Percentiles rank a stretch among this genome's conserved stretches.
phyloP scores from a whole-genome alignment of 441 rosid genomes.

The California macrophylla region DNA sequence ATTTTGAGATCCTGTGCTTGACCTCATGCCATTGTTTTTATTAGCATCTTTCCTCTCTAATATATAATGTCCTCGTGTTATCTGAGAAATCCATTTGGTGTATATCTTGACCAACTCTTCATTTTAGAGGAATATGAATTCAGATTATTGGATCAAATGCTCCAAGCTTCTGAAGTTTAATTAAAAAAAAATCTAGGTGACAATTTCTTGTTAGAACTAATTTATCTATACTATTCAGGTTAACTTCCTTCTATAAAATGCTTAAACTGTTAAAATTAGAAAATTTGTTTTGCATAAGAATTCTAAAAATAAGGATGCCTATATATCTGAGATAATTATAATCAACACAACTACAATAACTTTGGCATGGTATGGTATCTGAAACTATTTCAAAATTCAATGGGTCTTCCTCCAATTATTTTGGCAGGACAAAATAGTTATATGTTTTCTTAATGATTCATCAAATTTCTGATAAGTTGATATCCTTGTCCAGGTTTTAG shows the following conservation, averaged over 20 bases:
- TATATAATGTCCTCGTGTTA: conserved; percentile 1
- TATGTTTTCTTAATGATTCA: background rate
- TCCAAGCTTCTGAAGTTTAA: background rate
- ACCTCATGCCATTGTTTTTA: background rate
- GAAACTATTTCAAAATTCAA: conserved; percentile 5
- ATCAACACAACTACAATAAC: too few relatives aligned
- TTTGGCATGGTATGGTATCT: conserved; percentile 6
- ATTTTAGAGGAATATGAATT: background rate
- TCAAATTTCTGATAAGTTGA: conserved; percentile 10
- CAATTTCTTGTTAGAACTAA: background rate
- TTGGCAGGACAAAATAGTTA: background rate
- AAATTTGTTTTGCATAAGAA: background rate
- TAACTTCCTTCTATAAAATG: background rate
- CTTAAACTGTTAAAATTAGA: background rate
- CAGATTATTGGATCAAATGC: background rate
- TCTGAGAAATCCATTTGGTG: conserved; percentile 2
- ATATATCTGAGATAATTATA: conserved; percentile 6
- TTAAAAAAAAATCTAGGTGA: background rate
- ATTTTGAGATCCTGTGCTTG: background rate
- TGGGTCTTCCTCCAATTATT: conserved; percentile 5
- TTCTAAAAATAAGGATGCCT: conserved; percentile 3
- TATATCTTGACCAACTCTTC: background rate
- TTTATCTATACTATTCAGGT: background rate
- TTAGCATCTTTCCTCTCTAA: background rate
- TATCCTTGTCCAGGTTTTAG: conserved; percentile 63